Evolutionary conservation across 2,329 filamentous ascomycete genomes (phyloP), one percentile per base, ranked within the genome.

Genomic region (Domatiomyces globalis): DNA sequence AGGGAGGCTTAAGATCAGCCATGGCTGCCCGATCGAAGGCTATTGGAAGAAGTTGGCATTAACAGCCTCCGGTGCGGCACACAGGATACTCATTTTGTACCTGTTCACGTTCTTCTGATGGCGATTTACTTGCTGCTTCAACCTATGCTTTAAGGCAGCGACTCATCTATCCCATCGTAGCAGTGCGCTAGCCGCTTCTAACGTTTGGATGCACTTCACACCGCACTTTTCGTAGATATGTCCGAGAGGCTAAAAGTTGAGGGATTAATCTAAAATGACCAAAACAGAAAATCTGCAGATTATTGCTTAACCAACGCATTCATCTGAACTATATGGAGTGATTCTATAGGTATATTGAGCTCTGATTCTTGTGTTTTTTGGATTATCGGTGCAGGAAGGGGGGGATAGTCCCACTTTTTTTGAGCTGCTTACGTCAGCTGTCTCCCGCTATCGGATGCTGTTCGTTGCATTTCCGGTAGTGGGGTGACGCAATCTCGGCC

Each of bases 1-100:
- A 94, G 0, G 87, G 87, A 3, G 87, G 87, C 47, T 64, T 68
- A 33, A 69, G 56, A 49, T 65, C 62, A 2, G 68, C 67, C 69
- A 71, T 71, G 43, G 15, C 22, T 25, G 22, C 22, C 22, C 22
- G 22, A 6, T 25, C 3, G 22, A 25, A 6, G 6, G 22, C 22
- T 25, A 6, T 25, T 25, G 22, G 48, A 33, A 19, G 15, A 51
- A 15, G 33, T 39, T 15, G 33, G 12, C 33, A 39, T 39, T 10
- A 39, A 39, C 33, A 39, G 33, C 10, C 4, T 39, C 33, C 12
- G 33, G 10, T 12, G 29, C 8, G 29, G 10, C 10, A 33, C 8
- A 39, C 22, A 15, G 33, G 33, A 2, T 39, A 15, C 10, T 15
- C 12, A 39, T 15, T 15, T 15, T 39, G 15, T 33, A 33, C 7